These are phyloP conservation scores for Phytophthora boehmeriae DNA, from an alignment of 352 stramenopile species.

Conservation along the genomic window DNA sequence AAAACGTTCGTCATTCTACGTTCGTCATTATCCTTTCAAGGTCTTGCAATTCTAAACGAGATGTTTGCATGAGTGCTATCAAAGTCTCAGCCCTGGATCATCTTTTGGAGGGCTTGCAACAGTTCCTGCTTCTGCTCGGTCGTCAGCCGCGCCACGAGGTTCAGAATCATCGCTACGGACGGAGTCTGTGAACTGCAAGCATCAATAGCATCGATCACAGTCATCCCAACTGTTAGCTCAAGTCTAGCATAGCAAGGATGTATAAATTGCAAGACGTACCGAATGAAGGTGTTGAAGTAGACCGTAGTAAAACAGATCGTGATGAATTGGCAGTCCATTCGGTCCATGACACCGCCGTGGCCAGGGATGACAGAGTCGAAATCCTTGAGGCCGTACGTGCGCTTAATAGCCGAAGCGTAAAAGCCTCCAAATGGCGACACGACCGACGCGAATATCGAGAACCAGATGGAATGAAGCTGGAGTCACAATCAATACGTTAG, in stretches of 20 bases:
- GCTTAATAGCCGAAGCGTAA: constrained; percentile 98
- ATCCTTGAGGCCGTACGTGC: constrained; percentile 99
- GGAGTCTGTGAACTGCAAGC: constrained; percentile 54
- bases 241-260: not conserved
- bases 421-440: constrained; percentile 99
- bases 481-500: not conserved
- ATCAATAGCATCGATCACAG: constrained; percentile 1
- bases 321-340: constrained; percentile 98
- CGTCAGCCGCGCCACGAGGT: constrained; percentile 70
- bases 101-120: constrained; percentile 67
- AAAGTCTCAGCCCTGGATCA: constrained; percentile 47
- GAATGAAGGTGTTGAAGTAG: constrained; percentile 98
- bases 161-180: constrained; percentile 75
- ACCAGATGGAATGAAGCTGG: constrained; percentile 96
- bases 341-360: constrained; percentile 97
- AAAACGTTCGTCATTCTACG: not conserved
- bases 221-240: constrained; percentile 8
- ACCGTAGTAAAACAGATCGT: constrained; percentile 95
- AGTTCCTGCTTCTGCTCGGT: constrained; percentile 75
- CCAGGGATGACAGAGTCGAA: constrained; percentile 99
- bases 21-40: not conserved
- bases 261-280: constrained; percentile 36
- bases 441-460: constrained; percentile 97
- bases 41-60: constrained; percentile 20
- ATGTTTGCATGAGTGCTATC: constrained; percentile 8